Base-by-base conservation (phyloP, 2,329 filamentous ascomycete species). In the Arthrobotrys iridis region DNA sequence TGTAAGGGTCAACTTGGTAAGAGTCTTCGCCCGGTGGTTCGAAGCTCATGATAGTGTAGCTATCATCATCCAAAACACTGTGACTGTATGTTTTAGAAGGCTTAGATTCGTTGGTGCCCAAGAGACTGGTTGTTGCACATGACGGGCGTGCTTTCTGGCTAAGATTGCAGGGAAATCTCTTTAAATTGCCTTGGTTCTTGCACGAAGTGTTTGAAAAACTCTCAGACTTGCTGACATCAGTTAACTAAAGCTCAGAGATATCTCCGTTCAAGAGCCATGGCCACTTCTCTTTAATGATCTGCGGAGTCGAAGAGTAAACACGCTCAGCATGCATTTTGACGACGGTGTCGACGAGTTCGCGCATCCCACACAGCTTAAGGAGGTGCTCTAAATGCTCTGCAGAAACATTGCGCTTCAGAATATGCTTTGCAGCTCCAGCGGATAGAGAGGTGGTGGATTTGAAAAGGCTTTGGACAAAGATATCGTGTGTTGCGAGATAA, bases 241-340 rank as follows among this genome's bases (percentile, higher is more conserved):
- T 37, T 11, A 22, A 5, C 2, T 13, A 15, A 8, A 59, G 4
- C 4, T 65, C 59, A 8, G 59, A 50, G 15, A 43, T 18, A 57
- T 72, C 50, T 24, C 15, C 30, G 15, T 52, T 20, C 15, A 59
- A 24, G 15, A 72, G 43, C 67, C 67, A 72, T 18, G 59, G 67
- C 67, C 67, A 65, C 11, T 41, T 72, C 20, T 65, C 20, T 15
- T 33, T 40, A 18, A 72, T 18, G 1, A 28, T 30, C 7, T 64
- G 50, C n/a, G 10, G n/a, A 1, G 46, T 43, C 3, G 59, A 72
- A 20, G 28, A 26, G 43, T 72, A 72, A 41, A 72, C 59, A 11
- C 50, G 18, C 43, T 52, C 28, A 15, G 18, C 18, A 43, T 72
- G 59, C 59, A 72, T 50, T 10, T 18, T 50, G 30, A 59, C 40